A percentile compares a stretch with the other conserved stretches of the same genome.
These are phyloP conservation scores for Colletotrichum phormii DNA, from an alignment of 2,329 filamentous ascomycete genomes.

Conservation along the genomic window DNA sequence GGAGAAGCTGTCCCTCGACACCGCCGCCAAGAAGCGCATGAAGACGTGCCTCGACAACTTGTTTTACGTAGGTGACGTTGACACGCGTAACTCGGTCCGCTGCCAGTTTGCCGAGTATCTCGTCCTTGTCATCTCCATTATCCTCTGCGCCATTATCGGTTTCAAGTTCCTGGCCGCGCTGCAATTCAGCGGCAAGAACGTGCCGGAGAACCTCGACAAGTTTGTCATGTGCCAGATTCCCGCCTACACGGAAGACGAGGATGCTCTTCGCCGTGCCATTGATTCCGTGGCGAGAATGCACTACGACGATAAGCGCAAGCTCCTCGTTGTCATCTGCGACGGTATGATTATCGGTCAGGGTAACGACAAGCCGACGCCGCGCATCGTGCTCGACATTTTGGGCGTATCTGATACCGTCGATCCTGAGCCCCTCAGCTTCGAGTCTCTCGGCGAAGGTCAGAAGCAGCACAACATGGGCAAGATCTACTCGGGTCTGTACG, in stretches of 20 bases:
- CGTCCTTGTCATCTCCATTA: slow-evolving; percentile 83
- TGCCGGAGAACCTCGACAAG: slow-evolving; percentile 97
- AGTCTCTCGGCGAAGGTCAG: slow-evolving; percentile 92
- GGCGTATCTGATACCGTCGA: slow-evolving; percentile 94
- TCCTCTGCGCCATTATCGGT: slow-evolving; percentile 83
- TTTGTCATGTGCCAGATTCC: slow-evolving; percentile 98
- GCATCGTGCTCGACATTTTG: slow-evolving; percentile 96
- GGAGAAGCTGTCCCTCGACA: slow-evolving; percentile 73
- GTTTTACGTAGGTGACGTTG: slow-evolving; percentile 92
- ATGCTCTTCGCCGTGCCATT: slow-evolving; percentile 94
- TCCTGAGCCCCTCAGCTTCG: slow-evolving; percentile 95
- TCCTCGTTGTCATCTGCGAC: slow-evolving; percentile 92
- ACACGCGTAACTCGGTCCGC: slow-evolving; percentile 86
- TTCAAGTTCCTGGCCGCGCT: slow-evolving; percentile 76
- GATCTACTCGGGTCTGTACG: slow-evolving; percentile 96
- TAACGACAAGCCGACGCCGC: slow-evolving; percentile 94
- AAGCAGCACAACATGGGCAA: slow-evolving; percentile 99
- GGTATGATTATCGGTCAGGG: slow-evolving; percentile 99
- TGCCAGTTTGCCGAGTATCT: slow-evolving; percentile 94
- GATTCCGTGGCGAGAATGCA: slow-evolving; percentile 95
- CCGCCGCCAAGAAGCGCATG: slow-evolving; percentile 73
- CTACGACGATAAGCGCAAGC: slow-evolving; percentile 98
- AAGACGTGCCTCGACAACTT: slow-evolving; percentile 89
- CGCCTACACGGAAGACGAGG: slow-evolving; percentile 98
- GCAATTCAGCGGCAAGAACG: slow-evolving; percentile 90